These are phyloP conservation scores for Saxispiralis lemnorum DNA, from an alignment of 495 filamentous ascomycete species.

Conservation along the genomic window DNA sequence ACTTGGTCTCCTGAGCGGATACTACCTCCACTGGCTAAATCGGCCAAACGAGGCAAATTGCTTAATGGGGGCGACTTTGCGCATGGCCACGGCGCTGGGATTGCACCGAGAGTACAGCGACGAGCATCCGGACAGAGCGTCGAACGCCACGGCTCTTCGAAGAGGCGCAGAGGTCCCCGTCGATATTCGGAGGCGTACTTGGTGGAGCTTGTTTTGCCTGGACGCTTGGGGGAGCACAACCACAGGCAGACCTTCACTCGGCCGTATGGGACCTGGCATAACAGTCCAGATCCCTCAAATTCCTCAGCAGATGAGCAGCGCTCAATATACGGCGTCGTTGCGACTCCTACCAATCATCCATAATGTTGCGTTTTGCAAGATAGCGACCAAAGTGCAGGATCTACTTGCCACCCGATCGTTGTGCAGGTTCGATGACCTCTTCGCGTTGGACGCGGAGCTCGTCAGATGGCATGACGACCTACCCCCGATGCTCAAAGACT, in stretches of 20 bases:
- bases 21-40: constrained; percentile 66
- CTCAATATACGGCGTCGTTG: constrained; percentile 31
- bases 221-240: constrained; percentile 67
- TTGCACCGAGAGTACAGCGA: constrained; percentile 54
- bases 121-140: constrained; percentile 18
- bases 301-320: constrained; percentile 8
- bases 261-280: constrained; percentile 54
- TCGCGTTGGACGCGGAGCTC: constrained; percentile 47
- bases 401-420: constrained; percentile 51
- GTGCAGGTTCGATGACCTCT: constrained; percentile 45
- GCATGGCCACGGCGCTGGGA: constrained; percentile 56
- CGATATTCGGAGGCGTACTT: constrained; percentile 52
- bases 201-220: constrained; percentile 67
- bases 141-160: not conserved
- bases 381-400: constrained; percentile 61
- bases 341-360: constrained; percentile 55
- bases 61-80: constrained; percentile 45
- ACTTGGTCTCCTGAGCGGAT: constrained; percentile 52
- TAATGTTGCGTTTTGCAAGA: constrained; percentile 66
- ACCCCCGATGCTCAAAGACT: constrained; percentile 41
- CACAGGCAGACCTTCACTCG: constrained; percentile 59
- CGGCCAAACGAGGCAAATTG: constrained; percentile 59
- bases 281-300: constrained; percentile 42
- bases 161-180: constrained; percentile 24
- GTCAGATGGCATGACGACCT: constrained; percentile 55